Evolutionary conservation across 768 basidiomycete species (phyloP), one percentile per base, ranked within the genome.

Genomic region (Coprinellus micaceus): DNA sequence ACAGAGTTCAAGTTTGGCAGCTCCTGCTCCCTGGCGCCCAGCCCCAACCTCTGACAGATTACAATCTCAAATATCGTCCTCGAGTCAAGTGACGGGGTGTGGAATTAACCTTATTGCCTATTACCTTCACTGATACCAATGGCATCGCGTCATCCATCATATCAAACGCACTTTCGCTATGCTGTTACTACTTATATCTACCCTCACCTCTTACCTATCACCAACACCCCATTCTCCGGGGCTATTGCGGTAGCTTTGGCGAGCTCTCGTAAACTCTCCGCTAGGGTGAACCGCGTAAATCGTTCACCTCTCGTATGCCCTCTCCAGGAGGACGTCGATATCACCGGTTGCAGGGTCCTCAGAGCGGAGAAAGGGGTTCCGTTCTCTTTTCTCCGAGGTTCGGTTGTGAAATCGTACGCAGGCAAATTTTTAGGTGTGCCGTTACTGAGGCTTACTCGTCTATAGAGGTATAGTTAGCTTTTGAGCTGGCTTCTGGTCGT

Each of bases 371-470:
- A 17, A 10, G 25, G 21, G 15, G 49, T 51, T 51, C 33, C 49
- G 24, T 51, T 37, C 49, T 51, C 49, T 17, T 36, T 51, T 51
- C 49, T 51, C 49, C 49, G 49, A 51, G 30, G 33, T 30, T 11
- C 13, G 19, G 30, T 4, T 49, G 47, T 24, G 25, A 15, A 13
- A n/a, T 9, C 26, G 28, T 21, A 36, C 15, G 7, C 15, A 43
- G n/a, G 40, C 15, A 17, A 17, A 43, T 10, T 10, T 6, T 43
- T 17, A 5, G 30, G 9, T 33, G 7, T 51, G 26, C n/a, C 36
- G 30, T 33, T 33, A 33, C 13, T 13, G 33, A 13, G 6, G 33
- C 33, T 33, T 33, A 13, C 7, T 13, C 33, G n/a, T n/a, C n/a
- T n/a, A 21, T 13, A 19, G 19, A 29, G 30, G 21, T 51, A 51